Evolutionary conservation across 2,329 filamentous ascomycete species (phyloP).

Genomic region (Magnaporthiopsis rhizophila): DNA sequence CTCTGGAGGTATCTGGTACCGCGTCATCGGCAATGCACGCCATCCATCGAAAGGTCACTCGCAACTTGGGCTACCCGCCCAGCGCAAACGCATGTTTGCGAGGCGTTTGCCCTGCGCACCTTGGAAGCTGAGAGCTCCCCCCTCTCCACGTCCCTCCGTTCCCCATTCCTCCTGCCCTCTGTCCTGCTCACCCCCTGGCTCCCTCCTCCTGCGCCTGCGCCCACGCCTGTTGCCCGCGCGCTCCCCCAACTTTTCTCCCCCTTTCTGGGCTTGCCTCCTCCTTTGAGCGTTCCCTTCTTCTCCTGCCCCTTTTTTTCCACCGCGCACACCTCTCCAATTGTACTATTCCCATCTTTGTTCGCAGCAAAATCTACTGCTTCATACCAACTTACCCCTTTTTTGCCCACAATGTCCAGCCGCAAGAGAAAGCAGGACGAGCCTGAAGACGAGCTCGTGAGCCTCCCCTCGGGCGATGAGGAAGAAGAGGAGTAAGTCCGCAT

Average conservation of each 20-base stretch:
- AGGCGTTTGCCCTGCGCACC: neutral
- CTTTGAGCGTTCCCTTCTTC: slow-evolving; percentile 11
- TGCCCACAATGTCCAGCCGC: slow-evolving; percentile 35
- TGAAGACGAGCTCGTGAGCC: slow-evolving; percentile 46
- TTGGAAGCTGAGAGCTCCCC: slow-evolving; percentile 14
- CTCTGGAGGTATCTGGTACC: slow-evolving; percentile 4
- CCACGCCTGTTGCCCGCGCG: slow-evolving; percentile 8
- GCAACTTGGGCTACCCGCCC: neutral
- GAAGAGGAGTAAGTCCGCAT: slow-evolving; percentile 43
- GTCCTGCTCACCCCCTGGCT: slow-evolving; percentile 9
- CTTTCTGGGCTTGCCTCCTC: slow-evolving; percentile 1
- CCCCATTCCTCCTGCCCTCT: slow-evolving; percentile 2
- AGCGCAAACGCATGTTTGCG: neutral
- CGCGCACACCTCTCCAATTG: slow-evolving; percentile 4
- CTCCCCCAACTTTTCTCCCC: slow-evolving; percentile 6
- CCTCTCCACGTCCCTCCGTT: slow-evolving; percentile 12
- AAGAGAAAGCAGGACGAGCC: slow-evolving; percentile 45
- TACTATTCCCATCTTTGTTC: slow-evolving; percentile 1
- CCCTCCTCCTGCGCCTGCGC: neutral
- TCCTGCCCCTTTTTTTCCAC: slow-evolving; percentile 13
- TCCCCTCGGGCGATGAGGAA: slow-evolving; percentile 42
- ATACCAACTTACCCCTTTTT: slow-evolving; percentile 10
- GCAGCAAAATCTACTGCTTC: slow-evolving; percentile 19
- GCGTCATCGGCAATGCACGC: neutral
- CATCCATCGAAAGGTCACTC: slow-evolving; percentile 1